These are phyloP conservation scores for Cryphonectria japonica DNA, from an alignment of 2,329 filamentous ascomycete species.

Conservation along the genomic window DNA sequence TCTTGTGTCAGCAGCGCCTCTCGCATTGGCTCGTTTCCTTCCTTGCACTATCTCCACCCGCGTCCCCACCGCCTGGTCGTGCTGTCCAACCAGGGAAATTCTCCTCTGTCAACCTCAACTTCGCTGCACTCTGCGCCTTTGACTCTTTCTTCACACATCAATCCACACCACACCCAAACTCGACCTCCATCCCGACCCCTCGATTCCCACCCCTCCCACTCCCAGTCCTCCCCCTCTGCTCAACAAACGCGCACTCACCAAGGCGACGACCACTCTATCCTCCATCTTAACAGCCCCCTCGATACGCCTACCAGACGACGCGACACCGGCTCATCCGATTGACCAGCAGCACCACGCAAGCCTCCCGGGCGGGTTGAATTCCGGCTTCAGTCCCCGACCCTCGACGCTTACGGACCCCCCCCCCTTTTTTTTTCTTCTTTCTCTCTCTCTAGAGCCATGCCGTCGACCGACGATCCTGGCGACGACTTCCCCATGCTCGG, in stretches of 20 bases:
- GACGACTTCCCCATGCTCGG: constrained; percentile 28
- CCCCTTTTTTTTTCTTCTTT: neutral
- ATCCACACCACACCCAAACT: constrained; percentile 6
- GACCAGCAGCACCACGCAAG: constrained; percentile 7
- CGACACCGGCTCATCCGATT: neutral
- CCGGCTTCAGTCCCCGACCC: constrained; percentile 20
- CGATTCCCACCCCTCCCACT: neutral
- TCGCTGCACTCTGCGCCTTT: constrained; percentile 24
- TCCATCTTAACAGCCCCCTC: neutral
- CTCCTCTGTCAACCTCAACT: constrained; percentile 23
- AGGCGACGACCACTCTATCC: neutral
- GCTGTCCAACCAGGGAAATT: constrained; percentile 29
- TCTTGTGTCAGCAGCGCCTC: neutral
- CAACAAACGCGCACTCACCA: neutral
- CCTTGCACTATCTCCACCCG: neutral
- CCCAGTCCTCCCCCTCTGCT: no score
- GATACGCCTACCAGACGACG: constrained; percentile 3
- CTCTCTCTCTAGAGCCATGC: constrained; percentile 18
- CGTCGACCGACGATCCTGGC: constrained; percentile 19
- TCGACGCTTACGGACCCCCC: neutral
- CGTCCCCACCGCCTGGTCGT: constrained; percentile 7
- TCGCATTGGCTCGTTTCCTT: neutral
- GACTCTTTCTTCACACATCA: constrained; percentile 20
- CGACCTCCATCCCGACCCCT: constrained; percentile 4
- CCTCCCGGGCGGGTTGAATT: constrained; percentile 23